phyloP scores from a whole-genome alignment of 352 stramenopile genomes.

The Elongisporangium anandrum region DNA sequence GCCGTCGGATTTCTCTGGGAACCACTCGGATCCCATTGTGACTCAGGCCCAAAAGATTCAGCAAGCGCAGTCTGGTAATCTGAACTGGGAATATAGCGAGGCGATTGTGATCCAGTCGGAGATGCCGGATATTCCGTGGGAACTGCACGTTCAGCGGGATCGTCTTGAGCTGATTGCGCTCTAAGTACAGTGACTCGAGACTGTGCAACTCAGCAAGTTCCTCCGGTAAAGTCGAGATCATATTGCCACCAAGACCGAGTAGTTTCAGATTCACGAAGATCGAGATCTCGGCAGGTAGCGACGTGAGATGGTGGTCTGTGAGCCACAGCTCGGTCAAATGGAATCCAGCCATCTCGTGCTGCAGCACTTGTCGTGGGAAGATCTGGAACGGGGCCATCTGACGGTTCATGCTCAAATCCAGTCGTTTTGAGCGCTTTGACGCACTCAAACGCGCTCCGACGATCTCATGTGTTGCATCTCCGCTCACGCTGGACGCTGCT shows the following conservation, averaged over 20 bases:
- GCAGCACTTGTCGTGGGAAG: slow-evolving; percentile 36
- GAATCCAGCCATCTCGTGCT: slow-evolving; percentile 21
- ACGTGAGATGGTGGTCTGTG: slow-evolving; percentile 49
- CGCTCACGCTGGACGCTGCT: background rate
- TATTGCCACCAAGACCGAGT: slow-evolving; percentile 56
- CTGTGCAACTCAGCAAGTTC: slow-evolving; percentile 23
- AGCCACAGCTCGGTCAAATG: slow-evolving; percentile 57
- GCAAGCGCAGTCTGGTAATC: slow-evolving; percentile 44
- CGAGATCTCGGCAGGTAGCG: slow-evolving; percentile 40
- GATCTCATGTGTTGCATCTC: background rate
- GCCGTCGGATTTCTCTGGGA: slow-evolving; percentile 39
- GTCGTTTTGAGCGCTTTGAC: slow-evolving; percentile 7
- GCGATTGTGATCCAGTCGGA: slow-evolving; percentile 53
- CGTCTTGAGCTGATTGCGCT: slow-evolving; percentile 47
- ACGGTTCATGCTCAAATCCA: slow-evolving; percentile 24
- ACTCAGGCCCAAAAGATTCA: slow-evolving; percentile 57
- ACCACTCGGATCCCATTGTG: slow-evolving; percentile 43
- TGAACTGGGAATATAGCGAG: slow-evolving; percentile 39
- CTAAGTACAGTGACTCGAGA: slow-evolving; percentile 60
- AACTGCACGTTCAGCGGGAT: slow-evolving; percentile 33
- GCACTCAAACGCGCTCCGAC: background rate
- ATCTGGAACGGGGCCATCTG: slow-evolving; percentile 20
- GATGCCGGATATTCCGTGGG: slow-evolving; percentile 31
- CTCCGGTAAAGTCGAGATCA: slow-evolving; percentile 34
- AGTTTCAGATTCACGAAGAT: slow-evolving; percentile 41